Base-by-base conservation (phyloP, 306 rosid genomes). In the Cucurbita pepo region DNA sequence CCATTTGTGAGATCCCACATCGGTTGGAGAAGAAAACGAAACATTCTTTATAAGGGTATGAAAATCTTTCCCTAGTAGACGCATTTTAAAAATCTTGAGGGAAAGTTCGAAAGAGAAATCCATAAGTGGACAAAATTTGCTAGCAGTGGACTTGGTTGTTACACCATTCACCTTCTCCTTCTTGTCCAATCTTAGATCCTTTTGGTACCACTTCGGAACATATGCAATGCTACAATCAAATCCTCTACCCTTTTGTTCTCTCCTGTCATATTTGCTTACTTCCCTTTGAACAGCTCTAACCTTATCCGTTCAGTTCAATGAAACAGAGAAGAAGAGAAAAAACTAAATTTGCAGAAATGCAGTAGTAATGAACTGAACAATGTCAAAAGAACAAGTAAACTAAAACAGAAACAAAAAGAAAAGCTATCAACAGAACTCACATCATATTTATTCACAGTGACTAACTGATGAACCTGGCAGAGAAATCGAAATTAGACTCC, bases 401-500 rank as follows among this genome's bases (percentile, higher is more conserved):
- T 16, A 60, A 47, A 7, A 30, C 22, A 48, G 22, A 69, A 67
- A 13, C 11, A 14, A 67, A 47, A 44, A 18, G 7, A 72, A 8
- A 30, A 41, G 12, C 52, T 7, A 52, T 22, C 12, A 54, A 75
- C 56, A 58, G 72, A 76, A 78, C 56, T 76, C 73, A 75, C 71
- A 64, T 78, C 66, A 75, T 64, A 65, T 80, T 84, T 83, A 83
- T 84, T 83, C 82, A 74, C 78, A 79, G 19, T 53, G 76, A 69
- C 81, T 59, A 77, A 70, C 83, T 71, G 73, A 75, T 66, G 75
- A 80, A 86, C 58, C 58, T 69, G 56, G 54, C 45, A 69, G 44
- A 48, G 57, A 69, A 69, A 69, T 69, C 44, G 16, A 69, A 51
- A 50, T 48, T 50, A 50, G 58, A 30, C 45, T 47, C 57, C 43